Evolutionary conservation across 495 filamentous ascomycete species (phyloP).

Genomic region (Penicillium tannophilum): DNA sequence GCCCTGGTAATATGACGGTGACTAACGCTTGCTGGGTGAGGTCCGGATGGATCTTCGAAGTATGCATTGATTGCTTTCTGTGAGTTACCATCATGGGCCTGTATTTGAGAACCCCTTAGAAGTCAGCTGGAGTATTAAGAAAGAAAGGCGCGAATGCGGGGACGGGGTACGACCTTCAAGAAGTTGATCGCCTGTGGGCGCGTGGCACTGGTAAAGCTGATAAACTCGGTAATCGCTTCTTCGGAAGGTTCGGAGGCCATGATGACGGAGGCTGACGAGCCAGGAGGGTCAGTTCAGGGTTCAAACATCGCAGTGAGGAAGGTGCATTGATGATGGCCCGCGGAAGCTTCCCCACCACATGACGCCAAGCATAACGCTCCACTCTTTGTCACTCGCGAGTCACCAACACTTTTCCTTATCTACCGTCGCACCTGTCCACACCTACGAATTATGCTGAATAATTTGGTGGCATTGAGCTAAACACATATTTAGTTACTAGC

Average conservation of each 20-base stretch:
- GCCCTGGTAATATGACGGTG: neutral
- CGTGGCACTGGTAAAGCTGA: slow-evolving; percentile 47
- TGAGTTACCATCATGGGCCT: slow-evolving; percentile 52
- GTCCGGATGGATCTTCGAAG: slow-evolving; percentile 51
- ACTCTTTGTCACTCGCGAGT: slow-evolving; percentile 5
- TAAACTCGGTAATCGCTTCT: slow-evolving; percentile 49
- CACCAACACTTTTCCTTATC: neutral
- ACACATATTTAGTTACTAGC: no score
- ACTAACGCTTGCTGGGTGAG: slow-evolving; percentile 30
- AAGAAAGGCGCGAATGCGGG: neutral
- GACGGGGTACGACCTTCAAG: slow-evolving; percentile 39
- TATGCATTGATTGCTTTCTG: slow-evolving; percentile 57
- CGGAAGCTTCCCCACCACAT: slow-evolving; percentile 44
- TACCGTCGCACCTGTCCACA: neutral
- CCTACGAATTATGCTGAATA: neutral
- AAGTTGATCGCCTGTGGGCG: slow-evolving; percentile 51
- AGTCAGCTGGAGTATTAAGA: slow-evolving; percentile 9
- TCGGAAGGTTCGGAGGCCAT: slow-evolving; percentile 50
- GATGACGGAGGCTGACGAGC: slow-evolving; percentile 9
- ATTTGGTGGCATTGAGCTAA: neutral
- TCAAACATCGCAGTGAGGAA: slow-evolving; percentile 1
- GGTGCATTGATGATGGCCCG: slow-evolving; percentile 5
- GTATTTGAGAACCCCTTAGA: neutral
- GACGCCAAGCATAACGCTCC: slow-evolving; percentile 32
- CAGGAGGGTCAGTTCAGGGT: slow-evolving; percentile 3